A percentile compares a stretch with the other conserved stretches of the same genome.
phyloP scores from a whole-genome alignment of 805 yeast genomes.

The Metschnikowia koreensis region DNA sequence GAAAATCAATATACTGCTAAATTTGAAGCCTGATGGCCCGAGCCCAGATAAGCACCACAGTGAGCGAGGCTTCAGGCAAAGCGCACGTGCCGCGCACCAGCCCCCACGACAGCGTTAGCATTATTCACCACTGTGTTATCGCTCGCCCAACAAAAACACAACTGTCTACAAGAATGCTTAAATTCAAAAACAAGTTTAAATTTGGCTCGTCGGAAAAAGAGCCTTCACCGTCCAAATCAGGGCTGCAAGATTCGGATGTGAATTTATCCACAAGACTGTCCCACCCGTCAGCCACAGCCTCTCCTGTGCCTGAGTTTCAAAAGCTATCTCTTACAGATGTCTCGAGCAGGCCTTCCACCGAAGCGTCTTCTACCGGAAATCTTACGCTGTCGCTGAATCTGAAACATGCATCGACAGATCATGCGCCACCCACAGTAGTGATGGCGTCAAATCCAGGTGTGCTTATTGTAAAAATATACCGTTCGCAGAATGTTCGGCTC shows the following conservation, averaged over 20 bases:
- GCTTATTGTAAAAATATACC: slow-evolving; percentile 73
- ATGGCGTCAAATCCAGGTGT: slow-evolving; percentile 55
- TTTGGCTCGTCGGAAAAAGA: slow-evolving; percentile 23
- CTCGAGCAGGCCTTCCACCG: slow-evolving; percentile 6
- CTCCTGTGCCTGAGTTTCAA: slow-evolving; percentile 12
- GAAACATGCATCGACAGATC: neutral
- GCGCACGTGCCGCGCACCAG: slow-evolving; percentile 1
- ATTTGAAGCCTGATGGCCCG: too few species aligned
- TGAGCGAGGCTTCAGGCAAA: neutral
- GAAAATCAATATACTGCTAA: too few species aligned
- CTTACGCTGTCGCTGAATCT: slow-evolving; percentile 4
- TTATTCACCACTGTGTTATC: neutral
- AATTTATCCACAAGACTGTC: slow-evolving; percentile 2
- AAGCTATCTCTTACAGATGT: slow-evolving; percentile 10
- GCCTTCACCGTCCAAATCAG: slow-evolving; percentile 4
- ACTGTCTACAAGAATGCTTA: slow-evolving; percentile 21
- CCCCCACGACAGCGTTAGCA: neutral
- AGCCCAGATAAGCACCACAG: neutral
- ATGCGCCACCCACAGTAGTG: slow-evolving; percentile 13
- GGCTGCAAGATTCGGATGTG: neutral
- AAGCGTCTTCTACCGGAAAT: slow-evolving; percentile 2
- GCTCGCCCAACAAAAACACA: neutral
- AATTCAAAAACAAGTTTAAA: slow-evolving; percentile 32
- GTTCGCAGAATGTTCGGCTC: slow-evolving; percentile 61
- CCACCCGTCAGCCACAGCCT: slow-evolving; percentile 5